A percentile compares a stretch with the other conserved stretches of the same genome.
phyloP scores from a whole-genome alignment of 176 grass and related monocot genomes.

The Poa annua region DNA sequence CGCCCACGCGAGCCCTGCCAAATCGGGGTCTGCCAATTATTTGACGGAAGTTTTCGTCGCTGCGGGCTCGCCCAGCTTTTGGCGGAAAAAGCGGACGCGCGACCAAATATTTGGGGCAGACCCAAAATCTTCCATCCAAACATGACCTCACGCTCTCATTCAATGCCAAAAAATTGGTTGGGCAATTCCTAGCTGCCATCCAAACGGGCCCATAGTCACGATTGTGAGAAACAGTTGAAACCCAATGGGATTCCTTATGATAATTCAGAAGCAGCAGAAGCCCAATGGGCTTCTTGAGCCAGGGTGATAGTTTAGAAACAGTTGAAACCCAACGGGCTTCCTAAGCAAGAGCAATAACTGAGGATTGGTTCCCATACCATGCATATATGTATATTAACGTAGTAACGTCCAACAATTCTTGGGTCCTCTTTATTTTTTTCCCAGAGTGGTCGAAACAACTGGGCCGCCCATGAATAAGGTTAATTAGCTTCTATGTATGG shows the following conservation, averaged over 20 bases:
- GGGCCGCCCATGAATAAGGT: background rate
- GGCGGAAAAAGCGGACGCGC: too few relatives aligned
- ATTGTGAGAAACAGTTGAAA: background rate
- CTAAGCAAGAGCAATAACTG: background rate
- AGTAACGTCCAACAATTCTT: background rate
- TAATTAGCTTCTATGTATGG: background rate
- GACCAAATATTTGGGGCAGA: too few relatives aligned
- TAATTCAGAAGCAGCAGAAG: background rate
- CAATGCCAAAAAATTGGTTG: too few relatives aligned
- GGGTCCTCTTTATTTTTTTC: background rate
- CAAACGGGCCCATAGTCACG: background rate
- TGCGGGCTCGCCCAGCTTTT: too few relatives aligned
- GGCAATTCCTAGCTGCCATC: too few relatives aligned
- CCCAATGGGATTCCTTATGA: too few relatives aligned
- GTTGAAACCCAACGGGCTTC: background rate
- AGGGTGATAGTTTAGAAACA: background rate
- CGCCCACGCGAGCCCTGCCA: too few relatives aligned
- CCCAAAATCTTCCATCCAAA: too few relatives aligned
- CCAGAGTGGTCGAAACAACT: background rate
- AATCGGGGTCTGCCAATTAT: too few relatives aligned
- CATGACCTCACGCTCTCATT: too few relatives aligned
- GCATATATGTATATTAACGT: background rate
- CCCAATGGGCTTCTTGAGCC: background rate
- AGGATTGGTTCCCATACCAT: background rate
- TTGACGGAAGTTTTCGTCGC: too few relatives aligned